Percentiles rank a stretch among this genome's conserved stretches.
phyloP scores from a whole-genome alignment of 1,284 basidiomycete genomes.

The Leccinum griseonigrum region DNA sequence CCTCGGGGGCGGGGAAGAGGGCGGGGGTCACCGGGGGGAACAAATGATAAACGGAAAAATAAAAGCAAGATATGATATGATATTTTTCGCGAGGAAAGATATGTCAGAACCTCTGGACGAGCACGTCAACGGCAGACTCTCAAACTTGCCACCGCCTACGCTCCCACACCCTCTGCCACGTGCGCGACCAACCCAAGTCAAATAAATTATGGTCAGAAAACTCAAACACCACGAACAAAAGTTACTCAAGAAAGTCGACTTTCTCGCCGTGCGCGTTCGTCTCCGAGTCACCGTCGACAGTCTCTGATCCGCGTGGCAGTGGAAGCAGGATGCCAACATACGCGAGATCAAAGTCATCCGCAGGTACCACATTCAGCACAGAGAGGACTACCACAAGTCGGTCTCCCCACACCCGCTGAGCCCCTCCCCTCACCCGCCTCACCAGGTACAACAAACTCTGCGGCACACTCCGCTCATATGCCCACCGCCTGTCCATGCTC shows the following conservation, averaged over 20 bases:
- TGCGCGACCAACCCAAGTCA: constrained; percentile 15
- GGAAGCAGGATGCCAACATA: constrained; percentile 93
- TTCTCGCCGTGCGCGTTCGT: constrained; percentile 74
- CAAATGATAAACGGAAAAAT: constrained; percentile 28
- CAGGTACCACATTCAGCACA: constrained; percentile 90
- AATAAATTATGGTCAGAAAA: constrained; percentile 70
- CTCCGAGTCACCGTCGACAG: neutral
- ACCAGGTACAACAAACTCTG: constrained; percentile 92
- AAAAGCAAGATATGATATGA: constrained; percentile 33
- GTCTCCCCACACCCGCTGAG: constrained; percentile 14
- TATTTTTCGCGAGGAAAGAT: constrained; percentile 30
- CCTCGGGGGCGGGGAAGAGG: constrained; percentile 2
- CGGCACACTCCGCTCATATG: constrained; percentile 82
- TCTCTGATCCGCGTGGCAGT: constrained; percentile 48
- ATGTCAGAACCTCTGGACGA: constrained; percentile 29
- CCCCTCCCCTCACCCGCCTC: constrained; percentile 6
- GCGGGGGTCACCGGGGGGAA: constrained; percentile 19
- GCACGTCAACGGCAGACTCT: constrained; percentile 31
- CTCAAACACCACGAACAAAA: constrained; percentile 94
- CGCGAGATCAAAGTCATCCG: constrained; percentile 96
- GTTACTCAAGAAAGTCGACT: constrained; percentile 93
- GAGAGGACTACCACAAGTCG: constrained; percentile 96
- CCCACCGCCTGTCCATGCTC: constrained; percentile 86
- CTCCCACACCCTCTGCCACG: constrained; percentile 32
- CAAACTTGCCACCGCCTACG: constrained; percentile 23